A percentile compares a stretch with the other conserved stretches of the same genome.
Conservation (phyloP, 2,329 filamentous ascomycete genomes). For the Proliferodiscus dingleyae region DNA sequence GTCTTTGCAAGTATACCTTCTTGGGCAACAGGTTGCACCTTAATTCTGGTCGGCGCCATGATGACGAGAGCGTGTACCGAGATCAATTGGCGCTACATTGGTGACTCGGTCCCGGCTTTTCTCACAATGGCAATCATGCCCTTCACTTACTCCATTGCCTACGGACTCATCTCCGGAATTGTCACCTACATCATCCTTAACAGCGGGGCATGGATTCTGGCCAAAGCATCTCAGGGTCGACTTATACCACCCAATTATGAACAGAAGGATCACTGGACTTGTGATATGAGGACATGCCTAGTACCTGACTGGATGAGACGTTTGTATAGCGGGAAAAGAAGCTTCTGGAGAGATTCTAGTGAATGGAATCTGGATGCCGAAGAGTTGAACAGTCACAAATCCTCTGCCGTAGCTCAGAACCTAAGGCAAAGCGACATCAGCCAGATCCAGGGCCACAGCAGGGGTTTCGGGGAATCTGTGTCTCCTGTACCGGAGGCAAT, state of each 20-base stretch:
- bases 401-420: slow-evolving; percentile 12
- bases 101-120: slow-evolving; percentile 80
- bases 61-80: slow-evolving; percentile 75
- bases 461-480: background rate
- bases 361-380: slow-evolving; percentile 24
- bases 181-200: slow-evolving; percentile 75
- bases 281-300: slow-evolving; percentile 67
- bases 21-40: slow-evolving; percentile 85
- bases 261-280: slow-evolving; percentile 76
- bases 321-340: slow-evolving; percentile 41
- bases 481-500: background rate
- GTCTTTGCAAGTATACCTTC: slow-evolving; percentile 87
- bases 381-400: slow-evolving; percentile 11
- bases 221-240: slow-evolving; percentile 60
- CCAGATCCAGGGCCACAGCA: slow-evolving; percentile 1
- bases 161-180: slow-evolving; percentile 77
- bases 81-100: slow-evolving; percentile 86
- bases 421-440: slow-evolving; percentile 12
- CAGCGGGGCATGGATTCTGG: slow-evolving; percentile 62
- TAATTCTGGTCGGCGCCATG: slow-evolving; percentile 81
- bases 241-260: slow-evolving; percentile 71
- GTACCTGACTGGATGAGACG: slow-evolving; percentile 68
- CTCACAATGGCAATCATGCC: slow-evolving; percentile 82
- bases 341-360: slow-evolving; percentile 25
- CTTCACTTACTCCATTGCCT: slow-evolving; percentile 84